Evolutionary conservation across 2,329 filamentous ascomycete genomes (phyloP).

Genomic region (Pyrenochaeta sp.): DNA sequence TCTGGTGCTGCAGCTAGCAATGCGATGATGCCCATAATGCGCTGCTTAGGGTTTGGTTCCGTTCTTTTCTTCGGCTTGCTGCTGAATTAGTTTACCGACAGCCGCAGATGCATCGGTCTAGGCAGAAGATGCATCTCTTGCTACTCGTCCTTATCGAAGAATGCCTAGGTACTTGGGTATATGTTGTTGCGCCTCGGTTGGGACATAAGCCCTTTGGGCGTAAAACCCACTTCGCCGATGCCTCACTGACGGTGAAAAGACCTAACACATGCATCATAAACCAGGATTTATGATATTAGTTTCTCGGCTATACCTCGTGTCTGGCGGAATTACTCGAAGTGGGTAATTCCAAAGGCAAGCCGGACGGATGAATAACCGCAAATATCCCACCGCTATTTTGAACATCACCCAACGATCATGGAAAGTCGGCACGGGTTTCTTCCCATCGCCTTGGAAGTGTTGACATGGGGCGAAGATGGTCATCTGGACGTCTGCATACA

Average conservation of each 20-base stretch:
- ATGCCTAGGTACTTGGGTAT: not conserved
- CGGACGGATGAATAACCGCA: constrained; percentile 13
- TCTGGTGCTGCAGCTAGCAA: constrained; percentile 7
- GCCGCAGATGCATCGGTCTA: constrained; percentile 1
- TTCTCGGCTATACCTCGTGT: not conserved
- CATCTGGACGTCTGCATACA: constrained; percentile 34
- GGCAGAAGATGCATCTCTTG: not conserved
- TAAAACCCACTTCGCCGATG: not conserved
- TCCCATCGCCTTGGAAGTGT: constrained; percentile 11
- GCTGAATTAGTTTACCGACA: constrained; percentile 14
- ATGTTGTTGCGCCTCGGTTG: not conserved
- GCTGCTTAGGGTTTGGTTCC: constrained; percentile 2
- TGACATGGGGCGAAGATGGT: constrained; percentile 17
- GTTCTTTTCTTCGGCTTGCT: constrained; percentile 7
- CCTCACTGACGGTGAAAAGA: not conserved
- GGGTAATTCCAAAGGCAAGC: constrained; percentile 4
- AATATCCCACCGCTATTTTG: constrained; percentile 36
- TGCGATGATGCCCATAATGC: constrained; percentile 25
- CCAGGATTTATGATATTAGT: not conserved
- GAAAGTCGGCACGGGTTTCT: constrained; percentile 1
- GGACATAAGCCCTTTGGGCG: not conserved
- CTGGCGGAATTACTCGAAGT: constrained; percentile 10
- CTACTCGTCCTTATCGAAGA: constrained; percentile 2
- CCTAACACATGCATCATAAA: not conserved
- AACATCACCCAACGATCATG: constrained; percentile 7